phyloP scores from a whole-genome alignment of 768 basidiomycete genomes.

The Amylocystis lapponica region DNA sequence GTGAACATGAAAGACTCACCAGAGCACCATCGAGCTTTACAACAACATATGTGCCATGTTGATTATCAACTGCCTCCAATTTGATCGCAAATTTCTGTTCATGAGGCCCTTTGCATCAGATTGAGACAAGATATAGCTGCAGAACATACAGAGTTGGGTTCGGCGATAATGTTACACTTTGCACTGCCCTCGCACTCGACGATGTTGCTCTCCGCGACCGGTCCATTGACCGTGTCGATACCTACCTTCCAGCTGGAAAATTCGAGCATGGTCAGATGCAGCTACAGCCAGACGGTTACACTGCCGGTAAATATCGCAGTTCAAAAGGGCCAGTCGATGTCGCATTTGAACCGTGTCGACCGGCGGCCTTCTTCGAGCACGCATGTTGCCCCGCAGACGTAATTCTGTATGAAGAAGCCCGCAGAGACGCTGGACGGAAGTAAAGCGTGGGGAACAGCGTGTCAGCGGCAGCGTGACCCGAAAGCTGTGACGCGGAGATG shows the following conservation, averaged over 20 bases:
- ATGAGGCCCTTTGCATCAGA: too few species aligned
- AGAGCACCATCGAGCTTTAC: not conserved
- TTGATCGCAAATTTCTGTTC: too few species aligned
- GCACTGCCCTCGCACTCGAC: not conserved
- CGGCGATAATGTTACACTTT: not conserved
- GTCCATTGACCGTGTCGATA: not conserved
- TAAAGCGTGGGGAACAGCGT: not conserved
- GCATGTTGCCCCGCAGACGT: too few species aligned
- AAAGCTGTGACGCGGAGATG: conserved; percentile 14
- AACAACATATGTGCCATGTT: not conserved
- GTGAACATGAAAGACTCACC: not conserved
- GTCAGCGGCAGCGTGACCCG: conserved; percentile 1
- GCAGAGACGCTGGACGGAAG: too few species aligned
- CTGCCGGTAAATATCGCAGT: too few species aligned
- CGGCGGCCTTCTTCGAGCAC: too few species aligned
- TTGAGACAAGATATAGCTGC: too few species aligned
- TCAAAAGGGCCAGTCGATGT: too few species aligned
- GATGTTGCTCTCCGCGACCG: not conserved
- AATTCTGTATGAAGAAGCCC: too few species aligned
- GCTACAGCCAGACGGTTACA: not conserved
- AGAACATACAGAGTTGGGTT: not conserved
- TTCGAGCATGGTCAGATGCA: not conserved
- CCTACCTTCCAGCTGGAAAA: not conserved
- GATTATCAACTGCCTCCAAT: not conserved
- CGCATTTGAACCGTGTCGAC: too few species aligned